These are phyloP conservation scores for Casuarina glauca DNA, from an alignment of 306 rosid genomes.

Conservation along the genomic window DNA sequence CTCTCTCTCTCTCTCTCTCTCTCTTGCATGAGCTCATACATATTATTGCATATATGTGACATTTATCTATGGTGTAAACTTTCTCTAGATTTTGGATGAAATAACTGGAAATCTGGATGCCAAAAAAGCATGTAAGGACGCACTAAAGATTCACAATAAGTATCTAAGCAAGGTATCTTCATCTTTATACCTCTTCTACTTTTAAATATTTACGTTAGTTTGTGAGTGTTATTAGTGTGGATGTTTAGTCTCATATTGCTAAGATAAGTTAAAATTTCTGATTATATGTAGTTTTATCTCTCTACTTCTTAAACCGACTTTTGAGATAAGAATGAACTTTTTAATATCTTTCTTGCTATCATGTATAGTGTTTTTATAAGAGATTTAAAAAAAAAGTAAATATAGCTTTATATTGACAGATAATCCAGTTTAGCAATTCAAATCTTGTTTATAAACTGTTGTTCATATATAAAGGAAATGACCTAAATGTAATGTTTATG, in stretches of 20 bases:
- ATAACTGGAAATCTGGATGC: conserved; percentile 81
- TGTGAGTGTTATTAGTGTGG: not conserved
- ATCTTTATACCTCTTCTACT: conserved; percentile 2
- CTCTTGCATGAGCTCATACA: not conserved
- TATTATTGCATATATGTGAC: conserved; percentile 13
- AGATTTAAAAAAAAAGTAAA: not conserved
- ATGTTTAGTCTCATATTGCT: no score
- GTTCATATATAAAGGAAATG: conserved; percentile 5
- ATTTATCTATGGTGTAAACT: conserved; percentile 22
- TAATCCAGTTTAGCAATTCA: not conserved
- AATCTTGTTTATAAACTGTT: not conserved
- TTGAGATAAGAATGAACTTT: no score
- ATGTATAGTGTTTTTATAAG: not conserved
- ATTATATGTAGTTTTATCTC: no score
- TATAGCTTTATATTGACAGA: not conserved
- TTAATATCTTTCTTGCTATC: not conserved
- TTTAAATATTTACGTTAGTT: not conserved
- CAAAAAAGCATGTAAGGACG: conserved; percentile 72
- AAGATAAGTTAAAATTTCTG: no score
- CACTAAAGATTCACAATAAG: conserved; percentile 85
- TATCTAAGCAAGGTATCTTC: conserved; percentile 73
- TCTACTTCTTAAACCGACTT: no score
- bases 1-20: conserved; percentile 25
- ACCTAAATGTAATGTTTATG: conserved; percentile 27
- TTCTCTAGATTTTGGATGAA: conserved; percentile 69